These are phyloP conservation scores for Penicillium sp. DNA, from an alignment of 2,329 filamentous ascomycete genomes.

Conservation along the genomic window DNA sequence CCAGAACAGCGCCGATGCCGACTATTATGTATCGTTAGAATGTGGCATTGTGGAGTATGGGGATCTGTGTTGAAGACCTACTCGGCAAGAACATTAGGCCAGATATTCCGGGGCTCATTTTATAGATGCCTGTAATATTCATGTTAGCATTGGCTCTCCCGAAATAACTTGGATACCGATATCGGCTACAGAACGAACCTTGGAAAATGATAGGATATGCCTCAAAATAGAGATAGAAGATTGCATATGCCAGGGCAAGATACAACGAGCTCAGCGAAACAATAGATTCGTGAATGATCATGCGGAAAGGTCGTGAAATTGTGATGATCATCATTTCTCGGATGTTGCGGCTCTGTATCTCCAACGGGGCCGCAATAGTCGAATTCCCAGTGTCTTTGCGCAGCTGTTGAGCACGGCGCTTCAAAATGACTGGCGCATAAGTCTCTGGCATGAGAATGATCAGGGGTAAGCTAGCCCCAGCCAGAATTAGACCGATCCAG, in stretches of 20 bases:
- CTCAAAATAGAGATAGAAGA: constrained; percentile 74
- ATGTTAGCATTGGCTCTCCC: constrained; percentile 59
- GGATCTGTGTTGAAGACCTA: constrained; percentile 13
- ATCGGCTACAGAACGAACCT: constrained; percentile 12
- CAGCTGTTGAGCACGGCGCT: constrained; percentile 58
- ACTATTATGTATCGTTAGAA: constrained; percentile 38
- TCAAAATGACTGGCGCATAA: constrained; percentile 61
- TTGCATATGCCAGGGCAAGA: constrained; percentile 68
- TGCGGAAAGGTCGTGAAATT: constrained; percentile 69
- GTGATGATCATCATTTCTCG: constrained; percentile 59
- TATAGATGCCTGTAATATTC: constrained; percentile 31
- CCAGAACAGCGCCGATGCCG: constrained; percentile 62
- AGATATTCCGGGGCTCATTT: constrained; percentile 37
- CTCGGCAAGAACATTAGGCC: constrained; percentile 39
- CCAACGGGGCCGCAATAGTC: constrained; percentile 61
- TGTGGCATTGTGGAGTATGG: not conserved
- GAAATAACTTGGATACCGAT: not conserved
- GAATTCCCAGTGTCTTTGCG: constrained; percentile 59
- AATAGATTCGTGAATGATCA: constrained; percentile 71
- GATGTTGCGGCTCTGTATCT: constrained; percentile 59
- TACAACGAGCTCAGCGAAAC: constrained; percentile 71
- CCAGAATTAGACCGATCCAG: constrained; percentile 69
- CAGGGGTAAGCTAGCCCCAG: constrained; percentile 52
- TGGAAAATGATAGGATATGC: constrained; percentile 72
- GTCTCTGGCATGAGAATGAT: constrained; percentile 67